Conservation (phyloP, 345 rosid species). For the Melaleuca alternifolia region DNA sequence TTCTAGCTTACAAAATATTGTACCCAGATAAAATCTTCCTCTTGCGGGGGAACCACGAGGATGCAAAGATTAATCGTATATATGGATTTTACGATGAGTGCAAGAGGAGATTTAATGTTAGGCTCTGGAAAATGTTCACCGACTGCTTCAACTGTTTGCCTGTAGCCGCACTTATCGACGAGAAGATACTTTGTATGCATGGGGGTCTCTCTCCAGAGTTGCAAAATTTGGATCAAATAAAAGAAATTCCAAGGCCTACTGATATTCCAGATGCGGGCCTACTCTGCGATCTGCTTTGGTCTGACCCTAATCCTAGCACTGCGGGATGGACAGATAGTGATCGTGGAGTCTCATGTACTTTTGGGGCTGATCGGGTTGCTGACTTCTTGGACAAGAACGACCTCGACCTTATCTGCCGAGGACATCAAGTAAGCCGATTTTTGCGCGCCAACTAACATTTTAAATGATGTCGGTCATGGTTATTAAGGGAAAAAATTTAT, state of each 20-base stretch:
- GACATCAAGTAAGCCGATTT: conserved; percentile 65
- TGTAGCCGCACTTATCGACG: conserved; percentile 81
- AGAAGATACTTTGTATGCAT: conserved; percentile 94
- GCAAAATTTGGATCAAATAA: conserved; percentile 67
- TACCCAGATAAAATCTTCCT: conserved; percentile 60
- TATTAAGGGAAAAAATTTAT: neutral
- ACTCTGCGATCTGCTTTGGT: conserved; percentile 94
- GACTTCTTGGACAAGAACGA: conserved; percentile 88
- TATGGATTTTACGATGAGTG: conserved; percentile 97
- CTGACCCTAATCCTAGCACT: conserved; percentile 71
- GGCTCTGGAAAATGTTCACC: conserved; percentile 90
- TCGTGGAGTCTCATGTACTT: conserved; percentile 88
- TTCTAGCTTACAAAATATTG: conserved; percentile 83
- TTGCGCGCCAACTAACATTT: neutral
- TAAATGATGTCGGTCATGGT: neutral
- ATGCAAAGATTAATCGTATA: conserved; percentile 86
- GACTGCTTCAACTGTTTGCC: conserved; percentile 95
- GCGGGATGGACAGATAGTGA: conserved; percentile 88
- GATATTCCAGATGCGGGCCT: conserved; percentile 92
- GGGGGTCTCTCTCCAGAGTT: conserved; percentile 92
- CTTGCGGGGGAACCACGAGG: conserved; percentile 97
- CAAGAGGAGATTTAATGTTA: conserved; percentile 87
- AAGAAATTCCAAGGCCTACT: conserved; percentile 71
- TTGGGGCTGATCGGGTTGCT: conserved; percentile 72
- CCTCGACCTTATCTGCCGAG: conserved; percentile 93